Evolutionary conservation across 2,329 filamentous ascomycete species (phyloP), one percentile per base, ranked within the genome.

Genomic region (Aspergillus arachidicola): DNA sequence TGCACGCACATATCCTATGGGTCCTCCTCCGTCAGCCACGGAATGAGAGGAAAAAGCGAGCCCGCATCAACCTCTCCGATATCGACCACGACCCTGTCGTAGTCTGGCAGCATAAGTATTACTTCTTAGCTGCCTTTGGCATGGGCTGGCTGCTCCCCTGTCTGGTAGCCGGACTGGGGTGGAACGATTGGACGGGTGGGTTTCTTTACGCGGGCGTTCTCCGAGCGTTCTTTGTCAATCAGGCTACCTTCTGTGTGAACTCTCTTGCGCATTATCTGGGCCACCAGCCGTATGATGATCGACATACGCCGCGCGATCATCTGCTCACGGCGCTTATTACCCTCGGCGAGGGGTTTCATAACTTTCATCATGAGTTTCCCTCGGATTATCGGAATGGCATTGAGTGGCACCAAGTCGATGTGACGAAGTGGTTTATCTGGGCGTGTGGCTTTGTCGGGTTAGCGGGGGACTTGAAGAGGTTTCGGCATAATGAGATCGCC

Each of bases 191-290:
- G 86, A 75, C 84, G 58, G 92, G 92, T 70, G 92, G 92, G 54
- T 91, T 93, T 77, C 84, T 95, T 77, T 95, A 95, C 74, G 92
- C 84, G 64, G 92, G 91, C 72, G 92, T 95, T 71, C 86, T 95
- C 67, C 88, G 92, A 69, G 89, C 94, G 80, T 94, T 92, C 85
- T 90, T 93, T 79, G 90, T 96, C 85, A 32, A 50, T 5, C 59
- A 60, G n/a, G 30, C 16, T 3, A 45, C 54, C 4, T 61, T 57
- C 32, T 26, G 23, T 21, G 45, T 61, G 12, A 61, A 58, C 26
- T 61, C 45, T 19, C 46, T 58, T 3, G 59, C 59, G n/a, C 54
- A 61, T 36, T 57, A 46, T 16, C 21, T 43, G 3, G 59, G 59
- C 14, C 32, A 61, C 4, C 59, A 53, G 54, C 53, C 59, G 19